These are phyloP conservation scores for Mrakia frigida DNA, from an alignment of 768 basidiomycete species.

Conservation along the genomic window DNA sequence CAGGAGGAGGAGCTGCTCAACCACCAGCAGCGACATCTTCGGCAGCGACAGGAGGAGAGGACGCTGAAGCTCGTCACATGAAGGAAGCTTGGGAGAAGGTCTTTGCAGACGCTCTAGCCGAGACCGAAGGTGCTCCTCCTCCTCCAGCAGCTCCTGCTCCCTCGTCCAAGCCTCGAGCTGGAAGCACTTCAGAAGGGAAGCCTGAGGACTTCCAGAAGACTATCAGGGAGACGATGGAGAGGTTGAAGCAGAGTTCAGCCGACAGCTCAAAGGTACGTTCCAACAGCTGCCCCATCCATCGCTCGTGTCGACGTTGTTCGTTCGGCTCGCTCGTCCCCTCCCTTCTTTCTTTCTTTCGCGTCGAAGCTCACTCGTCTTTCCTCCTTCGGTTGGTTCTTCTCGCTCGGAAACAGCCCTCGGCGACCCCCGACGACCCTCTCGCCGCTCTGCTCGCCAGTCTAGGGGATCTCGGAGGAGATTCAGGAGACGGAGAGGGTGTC, in stretches of 20 bases:
- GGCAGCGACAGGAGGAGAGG: neutral
- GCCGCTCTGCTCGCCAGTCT: conserved; percentile 39
- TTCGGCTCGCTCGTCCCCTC: neutral
- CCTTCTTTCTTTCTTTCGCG: no score
- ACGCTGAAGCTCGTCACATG: neutral
- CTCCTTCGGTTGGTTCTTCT: neutral
- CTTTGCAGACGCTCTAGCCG: conserved; percentile 61
- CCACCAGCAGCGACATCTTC: neutral
- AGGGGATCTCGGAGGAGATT: conserved; percentile 40
- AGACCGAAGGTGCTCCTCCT: conserved; percentile 32
- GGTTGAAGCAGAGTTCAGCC: conserved; percentile 52
- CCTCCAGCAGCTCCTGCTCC: conserved; percentile 14
- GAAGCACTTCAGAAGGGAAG: neutral
- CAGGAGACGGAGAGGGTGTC: conserved; percentile 48
- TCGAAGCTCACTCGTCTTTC: no score
- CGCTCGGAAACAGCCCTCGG: neutral
- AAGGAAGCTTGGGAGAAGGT: conserved; percentile 61
- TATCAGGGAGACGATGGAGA: conserved; percentile 67
- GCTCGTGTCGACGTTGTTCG: neutral
- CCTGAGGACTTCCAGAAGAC: conserved; percentile 57
- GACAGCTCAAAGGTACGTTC: conserved; percentile 5
- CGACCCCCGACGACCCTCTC: conserved; percentile 39
- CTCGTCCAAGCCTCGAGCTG: conserved; percentile 25
- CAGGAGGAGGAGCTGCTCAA: conserved; percentile 33
- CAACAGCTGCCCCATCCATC: neutral